Conservation (phyloP, 148 eudicot genomes). For the Polygonum aviculare region DNA sequence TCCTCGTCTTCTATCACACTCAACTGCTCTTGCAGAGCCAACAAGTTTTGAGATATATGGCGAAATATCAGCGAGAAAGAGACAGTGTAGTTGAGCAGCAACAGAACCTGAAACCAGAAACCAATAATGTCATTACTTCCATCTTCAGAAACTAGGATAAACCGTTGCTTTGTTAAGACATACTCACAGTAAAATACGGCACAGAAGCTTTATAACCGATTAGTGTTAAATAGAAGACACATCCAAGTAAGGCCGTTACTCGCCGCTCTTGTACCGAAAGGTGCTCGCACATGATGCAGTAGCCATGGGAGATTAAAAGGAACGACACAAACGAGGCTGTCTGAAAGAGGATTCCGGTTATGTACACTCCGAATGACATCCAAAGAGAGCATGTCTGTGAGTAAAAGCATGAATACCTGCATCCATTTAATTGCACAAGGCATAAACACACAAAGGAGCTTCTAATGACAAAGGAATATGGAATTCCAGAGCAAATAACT, state of each 20-base stretch:
- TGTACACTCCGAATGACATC: constrained; percentile 93
- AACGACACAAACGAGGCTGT: constrained; percentile 83
- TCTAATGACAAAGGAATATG: neutral
- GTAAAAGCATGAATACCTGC: constrained; percentile 85
- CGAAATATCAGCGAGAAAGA: constrained; percentile 77
- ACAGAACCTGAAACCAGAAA: constrained; percentile 48
- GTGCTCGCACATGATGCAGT: constrained; percentile 89
- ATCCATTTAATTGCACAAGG: neutral
- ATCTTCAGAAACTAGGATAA: neutral
- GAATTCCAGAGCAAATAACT: neutral
- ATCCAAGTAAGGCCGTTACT: constrained; percentile 61
- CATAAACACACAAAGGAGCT: neutral
- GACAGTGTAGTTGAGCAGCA: constrained; percentile 62
- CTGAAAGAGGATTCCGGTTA: constrained; percentile 81
- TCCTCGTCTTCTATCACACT: constrained; percentile 62
- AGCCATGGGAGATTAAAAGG: constrained; percentile 80
- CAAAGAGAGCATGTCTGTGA: constrained; percentile 74
- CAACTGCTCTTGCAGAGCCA: constrained; percentile 65
- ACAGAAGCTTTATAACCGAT: constrained; percentile 90
- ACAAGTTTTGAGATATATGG: constrained; percentile 65
- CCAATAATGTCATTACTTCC: constrained; percentile 1
- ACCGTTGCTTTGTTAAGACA: neutral
- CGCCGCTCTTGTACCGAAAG: constrained; percentile 70
- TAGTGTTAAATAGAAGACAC: constrained; percentile 78
- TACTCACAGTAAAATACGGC: constrained; percentile 85